A percentile compares a stretch with the other conserved stretches of the same genome.
Conservation (phyloP, 129 eudicot genomes). For the Chrysanthemum makinoi region DNA sequence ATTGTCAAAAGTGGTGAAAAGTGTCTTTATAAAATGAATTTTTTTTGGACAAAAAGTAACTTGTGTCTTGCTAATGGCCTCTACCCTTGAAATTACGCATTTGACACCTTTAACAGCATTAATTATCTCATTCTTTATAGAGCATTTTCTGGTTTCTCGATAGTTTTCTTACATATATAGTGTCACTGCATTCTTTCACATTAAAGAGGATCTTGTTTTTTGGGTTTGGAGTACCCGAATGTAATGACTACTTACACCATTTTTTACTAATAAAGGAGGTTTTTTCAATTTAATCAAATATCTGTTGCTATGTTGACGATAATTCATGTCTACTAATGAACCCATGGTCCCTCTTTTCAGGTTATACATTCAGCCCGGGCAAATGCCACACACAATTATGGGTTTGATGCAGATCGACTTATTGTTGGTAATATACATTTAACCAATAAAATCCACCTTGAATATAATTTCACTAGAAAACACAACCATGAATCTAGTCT, state of each 20-base stretch:
- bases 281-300: not conserved
- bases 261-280: not conserved
- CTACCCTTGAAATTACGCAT: not conserved
- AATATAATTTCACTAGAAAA: not conserved
- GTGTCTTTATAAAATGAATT: not conserved
- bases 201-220: not conserved
- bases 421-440: conserved; percentile 62
- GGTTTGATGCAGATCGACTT: conserved; percentile 84
- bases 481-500: not conserved
- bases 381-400: conserved; percentile 89
- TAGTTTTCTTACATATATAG: conserved; percentile 11
- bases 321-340: conserved; percentile 6
- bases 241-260: not conserved
- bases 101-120: conserved; percentile 2
- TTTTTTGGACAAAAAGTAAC: not conserved
- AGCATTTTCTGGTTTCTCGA: conserved; percentile 3
- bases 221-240: conserved; percentile 5
- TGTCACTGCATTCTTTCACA: not conserved
- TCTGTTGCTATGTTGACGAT: conserved; percentile 9
- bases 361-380: conserved; percentile 97
- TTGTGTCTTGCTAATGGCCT: not conserved
- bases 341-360: conserved; percentile 36
- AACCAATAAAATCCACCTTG: not conserved
- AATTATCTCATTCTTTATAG: conserved; percentile 1
- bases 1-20: not conserved